Evolutionary conservation across 2,329 filamentous ascomycete species (phyloP).

Genomic region (Trichoderma sp.): DNA sequence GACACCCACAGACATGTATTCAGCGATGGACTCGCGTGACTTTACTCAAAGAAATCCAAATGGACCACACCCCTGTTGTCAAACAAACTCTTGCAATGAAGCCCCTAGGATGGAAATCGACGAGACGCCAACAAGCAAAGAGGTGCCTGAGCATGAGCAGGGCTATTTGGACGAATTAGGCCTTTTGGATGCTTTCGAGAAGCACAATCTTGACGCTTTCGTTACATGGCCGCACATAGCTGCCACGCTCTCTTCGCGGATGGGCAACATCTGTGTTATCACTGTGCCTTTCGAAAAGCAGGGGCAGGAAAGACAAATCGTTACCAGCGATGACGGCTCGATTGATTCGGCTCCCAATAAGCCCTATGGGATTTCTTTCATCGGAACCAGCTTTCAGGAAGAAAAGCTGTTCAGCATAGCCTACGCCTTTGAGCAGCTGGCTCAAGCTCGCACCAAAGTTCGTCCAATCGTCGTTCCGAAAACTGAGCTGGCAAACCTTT

Average conservation of each 20-base stretch:
- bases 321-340: slow-evolving; percentile 46
- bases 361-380: slow-evolving; percentile 65
- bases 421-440: slow-evolving; percentile 70
- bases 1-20: slow-evolving; percentile 62
- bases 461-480: slow-evolving; percentile 38
- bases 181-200: slow-evolving; percentile 61
- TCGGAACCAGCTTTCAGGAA: slow-evolving; percentile 64
- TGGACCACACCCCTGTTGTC: slow-evolving; percentile 61
- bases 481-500: slow-evolving; percentile 38
- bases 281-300: slow-evolving; percentile 67
- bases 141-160: not conserved
- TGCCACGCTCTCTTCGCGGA: slow-evolving; percentile 54
- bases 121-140: slow-evolving; percentile 48
- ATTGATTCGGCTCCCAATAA: slow-evolving; percentile 58
- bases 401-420: slow-evolving; percentile 65
- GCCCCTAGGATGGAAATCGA: slow-evolving; percentile 52
- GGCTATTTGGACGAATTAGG: slow-evolving; percentile 58
- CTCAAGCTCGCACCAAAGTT: slow-evolving; percentile 36
- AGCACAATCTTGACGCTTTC: slow-evolving; percentile 63
- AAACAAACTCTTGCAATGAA: slow-evolving; percentile 61
- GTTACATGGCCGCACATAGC: slow-evolving; percentile 60
- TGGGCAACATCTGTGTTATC: slow-evolving; percentile 61
- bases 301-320: slow-evolving; percentile 52
- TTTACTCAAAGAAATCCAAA: slow-evolving; percentile 58
- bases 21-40: slow-evolving; percentile 53